phyloP scores from a whole-genome alignment of 768 basidiomycete genomes.

The Imleria badia region DNA sequence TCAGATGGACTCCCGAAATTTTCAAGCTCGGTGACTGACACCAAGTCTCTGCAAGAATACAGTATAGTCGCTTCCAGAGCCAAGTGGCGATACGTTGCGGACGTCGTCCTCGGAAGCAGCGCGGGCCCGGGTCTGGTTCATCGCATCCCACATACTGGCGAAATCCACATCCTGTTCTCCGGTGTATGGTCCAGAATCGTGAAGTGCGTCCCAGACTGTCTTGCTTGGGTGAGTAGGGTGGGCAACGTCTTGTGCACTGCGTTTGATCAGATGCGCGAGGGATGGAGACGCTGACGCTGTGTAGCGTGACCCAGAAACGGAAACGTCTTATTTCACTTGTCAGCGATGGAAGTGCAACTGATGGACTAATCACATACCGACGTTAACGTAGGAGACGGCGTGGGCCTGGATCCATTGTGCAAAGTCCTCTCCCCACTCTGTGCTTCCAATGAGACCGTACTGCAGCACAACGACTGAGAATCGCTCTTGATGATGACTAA shows the following conservation, averaged over 20 bases:
- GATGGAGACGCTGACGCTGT: slow-evolving; percentile 56
- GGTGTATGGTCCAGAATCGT: slow-evolving; percentile 53
- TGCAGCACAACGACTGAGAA: slow-evolving; percentile 14
- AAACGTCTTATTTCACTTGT: slow-evolving; percentile 40
- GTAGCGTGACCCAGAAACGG: slow-evolving; percentile 58
- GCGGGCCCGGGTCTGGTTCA: slow-evolving; percentile 24
- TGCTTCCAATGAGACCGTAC: slow-evolving; percentile 79
- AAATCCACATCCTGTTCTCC: slow-evolving; percentile 44
- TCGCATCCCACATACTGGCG: slow-evolving; percentile 38
- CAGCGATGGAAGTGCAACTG: background rate
- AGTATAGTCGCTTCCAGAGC: slow-evolving; percentile 87
- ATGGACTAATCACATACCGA: slow-evolving; percentile 40
- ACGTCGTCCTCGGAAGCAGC: slow-evolving; percentile 30
- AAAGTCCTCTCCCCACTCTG: slow-evolving; percentile 95
- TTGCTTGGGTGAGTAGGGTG: slow-evolving; percentile 52
- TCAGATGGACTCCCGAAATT: background rate
- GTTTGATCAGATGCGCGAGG: slow-evolving; percentile 55
- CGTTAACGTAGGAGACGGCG: slow-evolving; percentile 84
- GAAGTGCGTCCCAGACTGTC: slow-evolving; percentile 59
- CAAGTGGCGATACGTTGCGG: slow-evolving; percentile 55
- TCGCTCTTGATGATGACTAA: background rate
- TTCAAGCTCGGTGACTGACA: slow-evolving; percentile 34
- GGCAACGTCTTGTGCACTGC: slow-evolving; percentile 52
- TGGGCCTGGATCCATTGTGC: slow-evolving; percentile 72
- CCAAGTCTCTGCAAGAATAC: slow-evolving; percentile 84